Conservation (phyloP, 2,329 filamentous ascomycete species). For the Cladosporium sp. region DNA sequence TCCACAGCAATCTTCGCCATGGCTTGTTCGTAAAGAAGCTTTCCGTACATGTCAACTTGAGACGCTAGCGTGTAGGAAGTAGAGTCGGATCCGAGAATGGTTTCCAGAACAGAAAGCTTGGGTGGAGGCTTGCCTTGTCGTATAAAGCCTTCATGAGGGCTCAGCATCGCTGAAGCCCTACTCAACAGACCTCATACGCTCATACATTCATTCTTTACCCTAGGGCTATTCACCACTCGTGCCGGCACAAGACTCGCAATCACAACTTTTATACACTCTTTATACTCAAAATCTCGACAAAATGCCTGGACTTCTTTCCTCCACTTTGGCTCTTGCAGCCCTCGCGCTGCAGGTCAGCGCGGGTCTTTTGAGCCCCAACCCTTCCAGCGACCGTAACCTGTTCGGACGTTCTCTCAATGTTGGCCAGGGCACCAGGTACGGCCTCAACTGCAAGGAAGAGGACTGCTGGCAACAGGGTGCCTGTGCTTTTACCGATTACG, state of each 20-base stretch:
- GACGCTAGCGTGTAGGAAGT: constrained; percentile 1
- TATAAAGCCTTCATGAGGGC: not conserved
- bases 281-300: not conserved
- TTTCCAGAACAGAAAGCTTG: not conserved
- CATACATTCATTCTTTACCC: not conserved
- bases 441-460: constrained; percentile 22
- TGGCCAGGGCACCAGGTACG: constrained; percentile 21
- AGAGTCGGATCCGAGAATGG: not conserved
- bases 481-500: constrained; percentile 17
- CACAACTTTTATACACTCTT: not conserved
- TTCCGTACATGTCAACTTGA: not conserved
- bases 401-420: constrained; percentile 15
- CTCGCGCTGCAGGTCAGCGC: constrained; percentile 5
- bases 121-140: not conserved
- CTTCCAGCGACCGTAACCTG: constrained; percentile 10
- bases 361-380: constrained; percentile 1
- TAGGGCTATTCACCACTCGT: not conserved
- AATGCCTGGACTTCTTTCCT: not conserved
- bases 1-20: not conserved
- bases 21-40: not conserved
- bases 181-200: not conserved
- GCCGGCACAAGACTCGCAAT: not conserved
- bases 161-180: not conserved
- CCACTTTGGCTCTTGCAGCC: not conserved
- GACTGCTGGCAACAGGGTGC: constrained; percentile 23